Base-by-base conservation (phyloP, 495 filamentous ascomycete species). In the Hypoxylon cercidicola region DNA sequence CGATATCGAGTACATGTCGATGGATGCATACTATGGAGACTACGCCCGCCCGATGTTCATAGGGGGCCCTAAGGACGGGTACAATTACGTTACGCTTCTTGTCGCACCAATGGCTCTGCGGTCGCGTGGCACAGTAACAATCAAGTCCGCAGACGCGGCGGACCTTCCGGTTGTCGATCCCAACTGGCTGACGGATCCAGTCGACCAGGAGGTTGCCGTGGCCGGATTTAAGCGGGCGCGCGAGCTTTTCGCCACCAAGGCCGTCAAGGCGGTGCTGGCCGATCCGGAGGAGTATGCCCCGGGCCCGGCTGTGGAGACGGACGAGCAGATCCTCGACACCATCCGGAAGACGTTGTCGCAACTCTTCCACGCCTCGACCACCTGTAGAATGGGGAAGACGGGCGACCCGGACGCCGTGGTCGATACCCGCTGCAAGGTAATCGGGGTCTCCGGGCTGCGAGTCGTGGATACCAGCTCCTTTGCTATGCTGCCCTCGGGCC, bases 141-240 rank as follows among this genome's bases (percentile, higher is more conserved):
- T 87, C 43, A 55, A 55, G 18, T 81, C 74, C 0, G 59, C 77
- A 4, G 73, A 82, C 58, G 82, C 77, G 0, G 47, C 63, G 0
- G 76, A 81, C 49, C 64, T 73, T 0, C 87, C 86, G 0, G 50
- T 85, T 28, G 79, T 89, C 60, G 77, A 84, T 43, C 81, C 81
- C 0, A 80, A 82, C 62, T 88, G 79, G 79, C 75, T 89, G 1
- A 77, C 69, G 30, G 75, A 86, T 15, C 77, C 78, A 1, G 70
- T 75, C 0, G 87, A 90, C 60, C 63, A 72, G 11, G 84, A 84
- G 41, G 66, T 88, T 12, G 79, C 81, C 0, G 66, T 89, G 28
- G 82, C 83, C 0, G 83, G 78, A n/a, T 82, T 87, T 72, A 82
- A 81, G 62, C 79, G 84, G 5, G 72, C 77, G 1, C 82, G 88